Evolutionary conservation across 805 yeast species (phyloP).

Genomic region (Ogataea neopini): DNA sequence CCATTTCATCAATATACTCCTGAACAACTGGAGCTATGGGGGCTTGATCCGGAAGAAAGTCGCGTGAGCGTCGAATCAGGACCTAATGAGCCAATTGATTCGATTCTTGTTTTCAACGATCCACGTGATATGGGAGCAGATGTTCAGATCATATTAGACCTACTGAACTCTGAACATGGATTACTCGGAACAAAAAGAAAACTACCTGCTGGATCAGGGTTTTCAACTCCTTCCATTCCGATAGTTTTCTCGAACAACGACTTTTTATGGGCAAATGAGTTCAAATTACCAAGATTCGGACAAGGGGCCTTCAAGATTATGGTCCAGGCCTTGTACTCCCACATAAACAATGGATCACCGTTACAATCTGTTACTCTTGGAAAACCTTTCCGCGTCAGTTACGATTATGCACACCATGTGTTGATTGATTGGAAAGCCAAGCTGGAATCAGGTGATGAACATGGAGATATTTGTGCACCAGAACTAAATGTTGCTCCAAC

Average conservation of each 20-base stretch:
- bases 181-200: slow-evolving; percentile 59
- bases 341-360: slow-evolving; percentile 38
- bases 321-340: slow-evolving; percentile 56
- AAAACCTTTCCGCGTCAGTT: slow-evolving; percentile 77
- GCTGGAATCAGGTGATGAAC: slow-evolving; percentile 26
- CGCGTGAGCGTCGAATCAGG: slow-evolving; percentile 30
- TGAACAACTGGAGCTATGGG: slow-evolving; percentile 46
- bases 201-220: slow-evolving; percentile 9
- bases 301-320: slow-evolving; percentile 82
- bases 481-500: slow-evolving; percentile 42
- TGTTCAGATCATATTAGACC: slow-evolving; percentile 71
- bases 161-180: slow-evolving; percentile 65
- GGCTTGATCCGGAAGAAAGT: slow-evolving; percentile 33
- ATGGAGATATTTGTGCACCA: slow-evolving; percentile 39
- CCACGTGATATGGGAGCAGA: slow-evolving; percentile 89
- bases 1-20: slow-evolving; percentile 63
- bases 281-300: slow-evolving; percentile 76
- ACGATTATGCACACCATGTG: slow-evolving; percentile 79
- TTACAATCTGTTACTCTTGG: slow-evolving; percentile 67
- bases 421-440: slow-evolving; percentile 55
- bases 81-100: slow-evolving; percentile 56
- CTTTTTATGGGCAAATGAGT: slow-evolving; percentile 85
- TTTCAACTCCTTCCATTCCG: slow-evolving; percentile 57
- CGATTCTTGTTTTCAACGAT: slow-evolving; percentile 81
- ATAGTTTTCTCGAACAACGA: slow-evolving; percentile 82